Conservation (phyloP, 306 rosid genomes). For the Prunus davidiana region DNA sequence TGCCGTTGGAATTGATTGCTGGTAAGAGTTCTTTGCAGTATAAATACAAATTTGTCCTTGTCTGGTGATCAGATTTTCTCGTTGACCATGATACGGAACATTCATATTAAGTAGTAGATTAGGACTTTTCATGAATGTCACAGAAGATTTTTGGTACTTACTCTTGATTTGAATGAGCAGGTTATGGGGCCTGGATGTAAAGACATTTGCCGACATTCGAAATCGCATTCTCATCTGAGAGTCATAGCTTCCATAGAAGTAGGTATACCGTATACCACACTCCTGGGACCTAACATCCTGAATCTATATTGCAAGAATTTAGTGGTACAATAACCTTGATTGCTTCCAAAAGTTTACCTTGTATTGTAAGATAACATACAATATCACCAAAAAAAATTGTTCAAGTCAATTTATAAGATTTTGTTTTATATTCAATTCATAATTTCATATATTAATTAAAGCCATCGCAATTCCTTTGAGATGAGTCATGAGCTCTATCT, state of each 20-base stretch:
- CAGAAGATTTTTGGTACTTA: not conserved
- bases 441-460: not conserved
- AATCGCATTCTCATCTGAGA: slow-evolving; percentile 43
- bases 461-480: not conserved
- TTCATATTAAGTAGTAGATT: not conserved
- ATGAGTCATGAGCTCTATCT: not conserved
- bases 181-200: slow-evolving; percentile 88
- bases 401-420: not conserved
- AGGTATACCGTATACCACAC: not conserved
- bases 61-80: not conserved
- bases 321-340: not conserved
- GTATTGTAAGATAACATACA: not conserved
- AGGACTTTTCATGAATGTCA: not conserved
- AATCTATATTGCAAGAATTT: not conserved
- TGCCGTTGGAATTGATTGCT: slow-evolving; percentile 79
- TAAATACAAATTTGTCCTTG: not conserved
- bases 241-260: slow-evolving; percentile 22
- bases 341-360: not conserved
- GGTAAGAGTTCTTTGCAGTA: slow-evolving; percentile 47
- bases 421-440: not conserved
- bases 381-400: not conserved
- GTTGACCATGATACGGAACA: not conserved
- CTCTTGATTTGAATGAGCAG: slow-evolving; percentile 41
- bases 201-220: slow-evolving; percentile 61
- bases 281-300: not conserved